Base-by-base conservation (phyloP, 2,329 filamentous ascomycete species). In the Ophiostoma ulmi region DNA sequence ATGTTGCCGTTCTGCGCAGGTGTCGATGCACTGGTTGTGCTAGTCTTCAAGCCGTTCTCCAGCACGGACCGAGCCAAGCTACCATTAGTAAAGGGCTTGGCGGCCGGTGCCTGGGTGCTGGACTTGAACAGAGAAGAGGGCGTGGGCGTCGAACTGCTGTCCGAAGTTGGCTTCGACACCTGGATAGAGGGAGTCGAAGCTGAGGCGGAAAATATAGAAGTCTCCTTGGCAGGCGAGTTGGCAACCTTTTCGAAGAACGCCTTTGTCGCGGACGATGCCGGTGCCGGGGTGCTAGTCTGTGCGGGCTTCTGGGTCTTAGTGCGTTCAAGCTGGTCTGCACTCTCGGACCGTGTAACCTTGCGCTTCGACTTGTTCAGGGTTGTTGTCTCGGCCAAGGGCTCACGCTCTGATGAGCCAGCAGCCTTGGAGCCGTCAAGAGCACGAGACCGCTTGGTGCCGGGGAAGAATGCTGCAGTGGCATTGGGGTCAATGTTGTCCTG, bases 221-320 rank as follows among this genome's bases (percentile, higher is more conserved):
- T 75, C 41, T 79, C 77, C 22, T 77, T 77, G 26, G 79, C 78
- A 3, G 83, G 76, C 70, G 84, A 85, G 76, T 86, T 86, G 70
- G 85, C 82, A 72, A 87, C 84, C 76, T 83, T 85, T 74, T 87
- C 86, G 66, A 88, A 86, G 31, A 87, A 80, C 14, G 84, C 82
- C 73, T 84, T 86, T 41, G 86, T 86, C 8, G 84, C 81, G 2
- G 86, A 87, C 5, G 85, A 80, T 2, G 83, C 79, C 69, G 74
- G 17, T 35, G 74, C 14, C 52, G 65, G 22, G 3, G 67, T 68
- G 17, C 38, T 44, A 17, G 13, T 69, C 7, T 67, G 22, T 1
- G 74, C 65, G 8, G 84, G 77, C 77, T 84, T 86, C 71, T 82
- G 81, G 73, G 83, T 74, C 78, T 88, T 88, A 72, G 77, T 79